Conservation (phyloP, 768 basidiomycete species). For the Boletus vinaceobasis region DNA sequence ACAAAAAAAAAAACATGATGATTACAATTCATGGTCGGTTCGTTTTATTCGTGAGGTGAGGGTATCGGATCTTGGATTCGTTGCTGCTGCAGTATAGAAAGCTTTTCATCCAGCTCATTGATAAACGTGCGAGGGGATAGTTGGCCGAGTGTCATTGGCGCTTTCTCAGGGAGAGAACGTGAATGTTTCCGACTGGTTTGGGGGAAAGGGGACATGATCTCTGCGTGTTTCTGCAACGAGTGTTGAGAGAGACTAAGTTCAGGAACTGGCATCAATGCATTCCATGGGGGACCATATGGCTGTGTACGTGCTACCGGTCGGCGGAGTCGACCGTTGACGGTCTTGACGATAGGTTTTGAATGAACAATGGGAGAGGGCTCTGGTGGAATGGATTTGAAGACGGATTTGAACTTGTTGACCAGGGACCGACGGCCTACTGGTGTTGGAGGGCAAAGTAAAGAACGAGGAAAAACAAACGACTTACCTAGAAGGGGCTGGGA, state of each 20-base stretch:
- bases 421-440: conserved; percentile 12
- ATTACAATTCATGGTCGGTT: neutral
- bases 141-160: neutral
- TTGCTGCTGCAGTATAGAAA: conserved; percentile 17
- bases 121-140: conserved; percentile 19
- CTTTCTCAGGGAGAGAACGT: neutral
- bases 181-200: neutral
- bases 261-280: conserved; percentile 26
- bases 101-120: conserved; percentile 19
- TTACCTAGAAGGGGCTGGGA: neutral
- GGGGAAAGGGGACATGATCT: neutral
- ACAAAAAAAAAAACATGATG: neutral
- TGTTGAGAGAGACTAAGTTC: conserved; percentile 1
- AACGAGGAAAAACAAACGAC: neutral
- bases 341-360: conserved; percentile 11
- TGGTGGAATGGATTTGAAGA: conserved; percentile 16
- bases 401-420: conserved; percentile 20
- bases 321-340: conserved; percentile 15
- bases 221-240: neutral
- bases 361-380: conserved; percentile 2
- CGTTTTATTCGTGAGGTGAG: neutral
- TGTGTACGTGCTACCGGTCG: conserved; percentile 33
- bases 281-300: conserved; percentile 38
- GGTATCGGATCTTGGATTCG: neutral
- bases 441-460: neutral